Percentiles rank a stretch among this genome's conserved stretches.
phyloP scores from a whole-genome alignment of 23 red algal species.

The Gracilaria gracilis region DNA sequence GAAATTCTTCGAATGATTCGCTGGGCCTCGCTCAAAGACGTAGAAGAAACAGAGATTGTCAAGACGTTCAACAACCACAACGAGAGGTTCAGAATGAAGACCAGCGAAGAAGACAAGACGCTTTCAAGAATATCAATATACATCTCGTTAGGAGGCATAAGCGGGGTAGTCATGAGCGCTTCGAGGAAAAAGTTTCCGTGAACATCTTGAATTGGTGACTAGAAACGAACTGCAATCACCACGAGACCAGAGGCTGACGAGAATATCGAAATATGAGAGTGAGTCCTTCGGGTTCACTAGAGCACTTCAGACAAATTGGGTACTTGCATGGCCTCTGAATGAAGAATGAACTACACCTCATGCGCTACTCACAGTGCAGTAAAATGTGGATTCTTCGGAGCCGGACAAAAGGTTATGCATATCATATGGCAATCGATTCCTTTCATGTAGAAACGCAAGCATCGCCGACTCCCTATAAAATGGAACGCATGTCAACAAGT shows the following conservation, averaged over 20 bases:
- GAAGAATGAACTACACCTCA: too few species aligned
- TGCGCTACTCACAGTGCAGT: not conserved
- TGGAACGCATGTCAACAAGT: not conserved
- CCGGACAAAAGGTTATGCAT: not conserved
- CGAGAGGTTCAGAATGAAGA: not conserved
- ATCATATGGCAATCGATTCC: not conserved
- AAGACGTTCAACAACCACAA: not conserved
- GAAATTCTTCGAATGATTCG: constrained; percentile 9
- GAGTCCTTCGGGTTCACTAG: not conserved
- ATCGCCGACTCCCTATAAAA: not conserved
- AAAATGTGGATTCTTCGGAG: not conserved
- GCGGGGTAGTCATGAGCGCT: not conserved
- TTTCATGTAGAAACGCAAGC: not conserved
- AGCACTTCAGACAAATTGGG: not conserved
- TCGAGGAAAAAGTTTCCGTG: constrained; percentile 22
- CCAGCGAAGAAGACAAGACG: not conserved
- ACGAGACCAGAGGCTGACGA: not conserved
- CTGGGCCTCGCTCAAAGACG: not conserved
- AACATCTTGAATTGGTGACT: constrained; percentile 17
- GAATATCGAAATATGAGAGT: not conserved
- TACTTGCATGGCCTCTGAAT: not conserved
- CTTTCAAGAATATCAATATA: constrained; percentile 11
- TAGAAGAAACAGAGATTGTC: constrained; percentile 2
- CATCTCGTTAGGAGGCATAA: constrained; percentile 24
- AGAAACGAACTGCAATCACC: not conserved